phyloP scores from a whole-genome alignment of 2,329 filamentous ascomycete genomes.

The Thyridium curvatum region DNA sequence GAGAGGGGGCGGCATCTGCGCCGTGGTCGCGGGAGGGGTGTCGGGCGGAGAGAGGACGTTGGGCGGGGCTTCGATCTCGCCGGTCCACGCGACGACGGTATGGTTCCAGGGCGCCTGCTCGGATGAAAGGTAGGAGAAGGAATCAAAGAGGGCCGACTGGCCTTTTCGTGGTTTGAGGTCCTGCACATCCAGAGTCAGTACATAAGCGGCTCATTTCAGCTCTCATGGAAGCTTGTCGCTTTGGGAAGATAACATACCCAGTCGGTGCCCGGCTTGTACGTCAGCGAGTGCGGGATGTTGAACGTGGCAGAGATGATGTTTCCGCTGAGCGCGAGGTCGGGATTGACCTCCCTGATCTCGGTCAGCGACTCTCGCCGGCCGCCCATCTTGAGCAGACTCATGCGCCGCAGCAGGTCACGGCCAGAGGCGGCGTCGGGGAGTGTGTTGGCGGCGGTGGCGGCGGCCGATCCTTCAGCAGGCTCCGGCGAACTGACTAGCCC shows the following conservation, averaged over 20 bases:
- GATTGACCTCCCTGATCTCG: slow-evolving; percentile 49
- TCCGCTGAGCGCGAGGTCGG: slow-evolving; percentile 53
- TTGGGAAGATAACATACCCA: no score
- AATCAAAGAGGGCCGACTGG: slow-evolving; percentile 88
- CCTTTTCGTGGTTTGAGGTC: slow-evolving; percentile 72
- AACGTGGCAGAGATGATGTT: slow-evolving; percentile 63
- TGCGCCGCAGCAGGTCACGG: slow-evolving; percentile 23
- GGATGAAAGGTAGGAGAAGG: slow-evolving; percentile 83
- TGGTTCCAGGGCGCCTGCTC: slow-evolving; percentile 81
- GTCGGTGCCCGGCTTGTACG: slow-evolving; percentile 51
- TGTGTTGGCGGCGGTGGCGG: slow-evolving; percentile 24
- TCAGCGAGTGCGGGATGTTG: slow-evolving; percentile 53
- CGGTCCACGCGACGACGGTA: slow-evolving; percentile 90
- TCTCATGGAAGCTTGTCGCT: no score
- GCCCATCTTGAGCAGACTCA: slow-evolving; percentile 35
- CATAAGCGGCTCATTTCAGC: slow-evolving; percentile 10
- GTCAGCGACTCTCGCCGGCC: slow-evolving; percentile 42
- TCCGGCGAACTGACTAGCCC: slow-evolving; percentile 1
- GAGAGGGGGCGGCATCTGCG: slow-evolving; percentile 43
- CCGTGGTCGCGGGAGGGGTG: slow-evolving; percentile 41
- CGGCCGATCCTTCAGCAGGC: slow-evolving; percentile 10
- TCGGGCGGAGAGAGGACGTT: slow-evolving; percentile 39
- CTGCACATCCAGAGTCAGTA: slow-evolving; percentile 31
- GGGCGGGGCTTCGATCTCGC: slow-evolving; percentile 61
- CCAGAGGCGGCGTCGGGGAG: slow-evolving; percentile 25